Base-by-base conservation (phyloP, 1,284 basidiomycete species). In the Pseudozyma sp. region DNA sequence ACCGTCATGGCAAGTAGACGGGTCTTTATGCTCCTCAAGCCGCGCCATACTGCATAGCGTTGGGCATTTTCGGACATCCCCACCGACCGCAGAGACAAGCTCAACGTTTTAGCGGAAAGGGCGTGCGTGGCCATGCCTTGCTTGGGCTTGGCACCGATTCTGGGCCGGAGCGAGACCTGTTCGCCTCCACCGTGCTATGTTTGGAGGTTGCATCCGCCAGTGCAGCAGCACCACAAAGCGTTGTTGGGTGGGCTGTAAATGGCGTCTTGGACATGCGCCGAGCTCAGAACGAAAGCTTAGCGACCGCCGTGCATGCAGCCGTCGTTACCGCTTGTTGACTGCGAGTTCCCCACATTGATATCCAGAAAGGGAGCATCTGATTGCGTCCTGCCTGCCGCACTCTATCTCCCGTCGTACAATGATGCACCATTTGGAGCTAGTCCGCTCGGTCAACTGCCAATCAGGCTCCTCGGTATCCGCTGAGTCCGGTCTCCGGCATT, bases 211-310 rank as follows among this genome's bases (percentile, higher is more conserved):
- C 50, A 31, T 35, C 53, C 37, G 39, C 42, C 24, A 24, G 24
- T 24, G 24, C 24, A 24, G 29, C 13, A 37, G n/a, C 17, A 33
- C 46, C 24, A 49, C 44, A 58, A 55, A 19, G 60, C 43, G 3
- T 48, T 51, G 60, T 69, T 59, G 56, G 31, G 60, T 69, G 67
- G 67, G 67, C 45, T 51, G 30, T 35, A 46, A 24, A 2, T 14
- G 24, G 17, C 43, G 24, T 5, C 17, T 37, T 19, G 43, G 7
- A 7, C 43, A 13, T 42, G 7, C n/a, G 34, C 39, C 14, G n/a
- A 40, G 24, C 19, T 40, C 17, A 47, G 31, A 19, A 19, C 31
- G 14, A 9, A 24, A 44, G 43, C 43, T 24, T 9, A 13, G 19
- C 19, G 19, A 44, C 43, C 19, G 43, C 43, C 19, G 19, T 24